A percentile compares a stretch with the other conserved stretches of the same genome.
Conservation (phyloP, 305 asterid genomes). For the Fraxinus velutina region DNA sequence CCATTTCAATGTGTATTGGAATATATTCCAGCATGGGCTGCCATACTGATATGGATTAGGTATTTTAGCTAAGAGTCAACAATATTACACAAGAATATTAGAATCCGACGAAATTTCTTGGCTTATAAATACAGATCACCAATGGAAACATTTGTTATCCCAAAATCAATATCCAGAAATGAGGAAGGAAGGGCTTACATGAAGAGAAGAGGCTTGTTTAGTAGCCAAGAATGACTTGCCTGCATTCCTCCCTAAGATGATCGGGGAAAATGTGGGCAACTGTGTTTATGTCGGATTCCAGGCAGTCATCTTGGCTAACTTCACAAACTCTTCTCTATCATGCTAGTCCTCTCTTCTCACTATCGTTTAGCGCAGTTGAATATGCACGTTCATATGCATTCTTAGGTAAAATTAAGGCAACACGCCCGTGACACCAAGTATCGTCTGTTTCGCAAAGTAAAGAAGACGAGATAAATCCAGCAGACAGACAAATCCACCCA, state of each 20-base stretch:
- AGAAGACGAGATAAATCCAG: too few relatives aligned
- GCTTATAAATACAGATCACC: background rate
- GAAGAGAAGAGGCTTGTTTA: background rate
- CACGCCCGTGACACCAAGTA: too few relatives aligned
- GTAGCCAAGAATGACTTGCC: background rate
- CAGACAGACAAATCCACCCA: too few relatives aligned
- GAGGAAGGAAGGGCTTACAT: background rate
- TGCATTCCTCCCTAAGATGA: background rate
- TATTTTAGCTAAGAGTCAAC: background rate
- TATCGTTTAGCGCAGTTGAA: background rate
- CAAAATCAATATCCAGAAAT: background rate
- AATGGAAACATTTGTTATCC: background rate
- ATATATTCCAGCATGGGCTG: background rate
- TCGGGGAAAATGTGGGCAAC: background rate
- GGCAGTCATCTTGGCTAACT: background rate
- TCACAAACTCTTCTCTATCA: background rate
- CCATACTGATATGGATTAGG: background rate
- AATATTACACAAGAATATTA: background rate
- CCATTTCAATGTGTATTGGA: background rate
- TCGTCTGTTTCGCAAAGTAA: too few relatives aligned
- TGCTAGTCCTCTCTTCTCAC: background rate
- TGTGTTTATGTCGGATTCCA: background rate
- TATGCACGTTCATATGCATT: too few relatives aligned
- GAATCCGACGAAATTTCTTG: background rate
- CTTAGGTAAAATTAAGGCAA: too few relatives aligned